A percentile compares a stretch with the other conserved stretches of the same genome.
These are phyloP conservation scores for Xenoacremonium recifei DNA, from an alignment of 2,329 filamentous ascomycete species.

Conservation along the genomic window DNA sequence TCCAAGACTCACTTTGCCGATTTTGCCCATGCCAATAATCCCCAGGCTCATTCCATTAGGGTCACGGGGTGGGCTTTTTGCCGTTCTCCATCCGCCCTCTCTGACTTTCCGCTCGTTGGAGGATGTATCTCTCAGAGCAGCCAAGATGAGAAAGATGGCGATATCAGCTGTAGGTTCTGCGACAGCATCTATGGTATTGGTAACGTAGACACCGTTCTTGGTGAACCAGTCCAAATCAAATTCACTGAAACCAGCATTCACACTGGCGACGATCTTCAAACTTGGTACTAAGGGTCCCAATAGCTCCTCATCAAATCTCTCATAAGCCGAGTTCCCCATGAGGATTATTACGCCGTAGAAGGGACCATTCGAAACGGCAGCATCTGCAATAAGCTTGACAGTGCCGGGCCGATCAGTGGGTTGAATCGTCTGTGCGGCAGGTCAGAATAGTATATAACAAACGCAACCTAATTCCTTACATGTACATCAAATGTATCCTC, in stretches of 20 bases:
- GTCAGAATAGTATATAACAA: too few species aligned
- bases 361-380: too few species aligned
- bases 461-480: too few species aligned
- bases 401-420: too few species aligned
- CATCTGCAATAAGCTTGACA: too few species aligned
- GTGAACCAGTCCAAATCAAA: neutral
- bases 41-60: neutral
- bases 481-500: too few species aligned
- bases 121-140: neutral
- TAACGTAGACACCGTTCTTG: neutral
- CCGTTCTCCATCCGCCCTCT: neutral
- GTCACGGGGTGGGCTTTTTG: neutral
- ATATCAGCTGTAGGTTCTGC: neutral
- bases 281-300: neutral
- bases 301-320: neutral
- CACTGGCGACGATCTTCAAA: neutral
- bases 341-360: too few species aligned
- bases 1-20: neutral
- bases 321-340: too few species aligned
- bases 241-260: neutral
- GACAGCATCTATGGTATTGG: neutral
- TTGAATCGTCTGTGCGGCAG: too few species aligned
- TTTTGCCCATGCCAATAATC: neutral
- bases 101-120: neutral
- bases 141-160: neutral